These are phyloP conservation scores for Umbelopsis sp. DNA, from an alignment of 192 early-diverging fungal genomes.

Conservation along the genomic window DNA sequence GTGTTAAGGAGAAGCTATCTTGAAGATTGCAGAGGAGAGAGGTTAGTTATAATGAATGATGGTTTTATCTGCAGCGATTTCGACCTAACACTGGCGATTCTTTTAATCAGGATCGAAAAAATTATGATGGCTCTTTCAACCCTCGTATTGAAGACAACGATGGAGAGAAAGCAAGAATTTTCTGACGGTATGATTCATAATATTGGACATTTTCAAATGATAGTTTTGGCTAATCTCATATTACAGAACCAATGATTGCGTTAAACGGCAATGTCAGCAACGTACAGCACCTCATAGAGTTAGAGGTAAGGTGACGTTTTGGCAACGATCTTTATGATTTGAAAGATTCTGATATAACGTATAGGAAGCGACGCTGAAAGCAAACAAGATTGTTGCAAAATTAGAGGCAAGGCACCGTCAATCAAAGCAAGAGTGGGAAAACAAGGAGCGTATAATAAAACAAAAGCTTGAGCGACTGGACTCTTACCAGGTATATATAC, in stretches of 20 bases:
- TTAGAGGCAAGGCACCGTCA: background rate
- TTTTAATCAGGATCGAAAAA: background rate
- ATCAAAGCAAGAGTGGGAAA: background rate
- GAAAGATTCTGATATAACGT: background rate
- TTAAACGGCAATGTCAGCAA: background rate
- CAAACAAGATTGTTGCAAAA: background rate
- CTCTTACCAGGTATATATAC: background rate
- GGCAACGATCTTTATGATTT: background rate
- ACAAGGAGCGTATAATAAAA: background rate
- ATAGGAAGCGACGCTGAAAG: background rate
- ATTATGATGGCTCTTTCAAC: conserved; percentile 7
- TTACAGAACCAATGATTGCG: background rate
- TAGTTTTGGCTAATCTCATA: background rate
- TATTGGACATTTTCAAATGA: background rate
- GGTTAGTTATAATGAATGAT: background rate
- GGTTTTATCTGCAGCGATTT: background rate
- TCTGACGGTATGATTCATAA: background rate
- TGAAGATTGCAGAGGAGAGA: conserved; percentile 23
- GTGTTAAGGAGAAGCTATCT: conserved; percentile 26
- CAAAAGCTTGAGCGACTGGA: background rate
- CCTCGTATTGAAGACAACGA: background rate
- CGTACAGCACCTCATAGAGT: background rate
- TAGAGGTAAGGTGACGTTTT: background rate
- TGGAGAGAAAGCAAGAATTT: background rate
- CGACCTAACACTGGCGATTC: too few species aligned